Conservation (phyloP, 1,284 basidiomycete species). For the Stygiomarasmius scandens region DNA sequence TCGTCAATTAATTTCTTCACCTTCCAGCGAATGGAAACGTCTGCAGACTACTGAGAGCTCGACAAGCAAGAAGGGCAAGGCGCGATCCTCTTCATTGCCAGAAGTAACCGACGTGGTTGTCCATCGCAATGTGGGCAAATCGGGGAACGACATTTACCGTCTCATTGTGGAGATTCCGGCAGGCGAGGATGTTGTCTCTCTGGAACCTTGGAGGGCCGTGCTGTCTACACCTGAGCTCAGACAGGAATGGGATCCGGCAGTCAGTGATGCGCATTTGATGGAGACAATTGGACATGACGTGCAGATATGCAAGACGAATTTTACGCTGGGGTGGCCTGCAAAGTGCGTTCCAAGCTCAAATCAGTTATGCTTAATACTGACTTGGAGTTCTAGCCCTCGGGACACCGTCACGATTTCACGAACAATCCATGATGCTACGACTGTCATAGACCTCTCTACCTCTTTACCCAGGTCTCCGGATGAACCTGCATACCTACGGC, state of each 20-base stretch:
- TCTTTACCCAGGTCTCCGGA: conserved; percentile 93
- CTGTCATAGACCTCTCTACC: conserved; percentile 91
- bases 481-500: conserved; percentile 91
- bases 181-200: conserved; percentile 60
- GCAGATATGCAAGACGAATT: conserved; percentile 87
- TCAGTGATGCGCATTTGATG: conserved; percentile 81
- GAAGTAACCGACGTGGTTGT: conserved; percentile 69
- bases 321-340: conserved; percentile 94
- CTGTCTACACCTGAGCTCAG: conserved; percentile 85
- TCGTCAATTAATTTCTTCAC: conserved; percentile 66
- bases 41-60: conserved; percentile 50
- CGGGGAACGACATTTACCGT: conserved; percentile 79
- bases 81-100: conserved; percentile 49
- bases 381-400: conserved; percentile 62
- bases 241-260: conserved; percentile 91
- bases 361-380: conserved; percentile 14
- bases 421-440: conserved; percentile 78
- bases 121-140: conserved; percentile 64
- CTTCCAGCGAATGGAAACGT: conserved; percentile 72
- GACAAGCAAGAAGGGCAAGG: conserved; percentile 61
- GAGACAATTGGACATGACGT: conserved; percentile 89
- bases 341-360: conserved; percentile 60
- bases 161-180: conserved; percentile 80
- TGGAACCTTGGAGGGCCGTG: conserved; percentile 84
- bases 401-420: conserved; percentile 93